Evolutionary conservation across 116 monocot genomes (phyloP).

Genomic region (Cymodocea nodosa): DNA sequence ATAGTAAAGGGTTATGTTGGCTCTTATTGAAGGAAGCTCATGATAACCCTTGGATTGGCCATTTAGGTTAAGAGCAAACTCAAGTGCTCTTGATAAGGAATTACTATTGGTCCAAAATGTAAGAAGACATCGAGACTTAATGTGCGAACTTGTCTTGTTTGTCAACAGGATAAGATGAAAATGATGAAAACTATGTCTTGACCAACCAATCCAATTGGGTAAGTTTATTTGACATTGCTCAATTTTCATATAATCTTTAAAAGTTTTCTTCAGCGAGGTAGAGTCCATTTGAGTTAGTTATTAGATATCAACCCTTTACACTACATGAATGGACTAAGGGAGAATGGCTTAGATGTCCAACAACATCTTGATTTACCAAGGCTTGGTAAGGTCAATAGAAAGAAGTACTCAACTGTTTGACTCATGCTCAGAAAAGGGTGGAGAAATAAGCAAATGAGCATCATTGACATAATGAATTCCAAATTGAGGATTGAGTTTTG

Average conservation of each 20-base stretch:
- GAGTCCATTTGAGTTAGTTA: not conserved
- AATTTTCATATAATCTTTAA: constrained; percentile 6
- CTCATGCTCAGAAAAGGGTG: not conserved
- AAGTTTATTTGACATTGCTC: not conserved
- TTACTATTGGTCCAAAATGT: not conserved
- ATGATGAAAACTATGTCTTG: not conserved
- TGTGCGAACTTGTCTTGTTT: not conserved
- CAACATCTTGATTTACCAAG: not conserved
- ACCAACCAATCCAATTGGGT: not conserved
- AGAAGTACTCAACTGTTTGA: not conserved
- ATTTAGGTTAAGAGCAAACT: not conserved
- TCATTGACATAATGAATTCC: not conserved
- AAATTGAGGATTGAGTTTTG: not conserved
- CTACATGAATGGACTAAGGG: not conserved
- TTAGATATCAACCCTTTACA: not conserved
- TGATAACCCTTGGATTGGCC: not conserved
- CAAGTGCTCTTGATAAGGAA: not conserved
- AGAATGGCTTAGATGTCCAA: not conserved
- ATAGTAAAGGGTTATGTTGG: not conserved
- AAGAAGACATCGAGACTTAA: not conserved
- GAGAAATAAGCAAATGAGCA: not conserved
- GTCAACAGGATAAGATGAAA: not conserved
- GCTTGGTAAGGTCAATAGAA: not conserved
- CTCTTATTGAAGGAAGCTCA: not conserved
- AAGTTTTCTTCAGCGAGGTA: not conserved